phyloP scores from a whole-genome alignment of 306 rosid species.

The Quercus engelmannii region DNA sequence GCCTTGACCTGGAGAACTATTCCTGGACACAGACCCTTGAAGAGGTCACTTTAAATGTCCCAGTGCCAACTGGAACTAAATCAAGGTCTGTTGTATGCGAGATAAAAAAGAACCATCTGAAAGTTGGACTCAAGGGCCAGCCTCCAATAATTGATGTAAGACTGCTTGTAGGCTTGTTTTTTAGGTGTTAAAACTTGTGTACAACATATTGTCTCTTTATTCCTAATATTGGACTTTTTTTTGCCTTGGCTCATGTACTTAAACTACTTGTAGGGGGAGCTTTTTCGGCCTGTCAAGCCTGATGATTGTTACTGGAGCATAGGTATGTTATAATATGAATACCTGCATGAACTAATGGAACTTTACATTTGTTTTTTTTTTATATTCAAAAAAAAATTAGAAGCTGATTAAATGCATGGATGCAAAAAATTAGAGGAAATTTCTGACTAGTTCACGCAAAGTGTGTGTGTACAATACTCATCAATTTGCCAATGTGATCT shows the following conservation, averaged over 20 bases:
- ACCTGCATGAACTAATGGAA: neutral
- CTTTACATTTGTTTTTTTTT: neutral
- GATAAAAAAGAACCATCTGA: slow-evolving; percentile 79
- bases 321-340: slow-evolving; percentile 40
- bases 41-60: slow-evolving; percentile 64
- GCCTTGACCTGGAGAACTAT: slow-evolving; percentile 78
- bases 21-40: slow-evolving; percentile 93
- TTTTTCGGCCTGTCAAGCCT: slow-evolving; percentile 58
- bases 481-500: too few relatives aligned
- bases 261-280: slow-evolving; percentile 55
- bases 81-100: slow-evolving; percentile 63
- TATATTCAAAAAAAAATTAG: neutral
- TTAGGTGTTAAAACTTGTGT: neutral
- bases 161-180: neutral
- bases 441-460: neutral
- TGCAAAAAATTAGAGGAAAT: neutral
- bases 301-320: slow-evolving; percentile 93
- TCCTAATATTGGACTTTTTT: neutral
- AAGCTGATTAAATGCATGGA: neutral
- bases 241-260: slow-evolving; percentile 5
- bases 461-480: too few relatives aligned
- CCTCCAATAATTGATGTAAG: slow-evolving; percentile 88
- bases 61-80: slow-evolving; percentile 83
- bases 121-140: slow-evolving; percentile 90
- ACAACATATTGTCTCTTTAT: neutral